phyloP scores from a whole-genome alignment of 441 rosid species.

The Pelargonium cotyledonis region DNA sequence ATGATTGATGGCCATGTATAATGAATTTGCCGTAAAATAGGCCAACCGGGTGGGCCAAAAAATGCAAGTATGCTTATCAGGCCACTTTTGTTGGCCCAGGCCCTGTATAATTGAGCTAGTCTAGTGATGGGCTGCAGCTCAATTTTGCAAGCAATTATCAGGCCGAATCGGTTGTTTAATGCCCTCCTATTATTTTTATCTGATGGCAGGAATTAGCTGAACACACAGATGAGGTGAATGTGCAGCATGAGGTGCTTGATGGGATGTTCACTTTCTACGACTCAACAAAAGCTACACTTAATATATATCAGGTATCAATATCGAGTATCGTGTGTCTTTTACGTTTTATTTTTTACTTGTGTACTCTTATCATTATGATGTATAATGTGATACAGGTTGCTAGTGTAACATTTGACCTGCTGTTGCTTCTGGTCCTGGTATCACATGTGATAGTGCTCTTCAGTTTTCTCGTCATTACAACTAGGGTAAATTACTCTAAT shows the following conservation, averaged over 20 bases:
- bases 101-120: too few species aligned
- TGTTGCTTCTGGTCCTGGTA: constrained; percentile 82
- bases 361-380: not conserved
- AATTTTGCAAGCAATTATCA: too few species aligned
- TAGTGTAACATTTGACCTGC: constrained; percentile 91
- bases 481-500: constrained; percentile 53
- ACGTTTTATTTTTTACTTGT: not conserved
- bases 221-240: constrained; percentile 60
- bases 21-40: too few species aligned
- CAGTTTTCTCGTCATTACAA: constrained; percentile 86
- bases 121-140: too few species aligned
- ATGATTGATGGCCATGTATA: not conserved
- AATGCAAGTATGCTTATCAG: too few species aligned
- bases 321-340: not conserved
- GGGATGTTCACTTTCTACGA: constrained; percentile 89
- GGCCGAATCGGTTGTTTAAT: too few species aligned
- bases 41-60: too few species aligned
- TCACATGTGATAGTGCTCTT: constrained; percentile 83
- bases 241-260: constrained; percentile 77
- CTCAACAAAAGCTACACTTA: constrained; percentile 64
- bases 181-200: not conserved
- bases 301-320: constrained; percentile 71
- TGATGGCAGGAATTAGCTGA: constrained; percentile 72
- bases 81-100: too few species aligned
- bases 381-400: constrained; percentile 62